These are phyloP conservation scores for Lonicera japonica DNA, from an alignment of 129 eudicot species.

Conservation along the genomic window DNA sequence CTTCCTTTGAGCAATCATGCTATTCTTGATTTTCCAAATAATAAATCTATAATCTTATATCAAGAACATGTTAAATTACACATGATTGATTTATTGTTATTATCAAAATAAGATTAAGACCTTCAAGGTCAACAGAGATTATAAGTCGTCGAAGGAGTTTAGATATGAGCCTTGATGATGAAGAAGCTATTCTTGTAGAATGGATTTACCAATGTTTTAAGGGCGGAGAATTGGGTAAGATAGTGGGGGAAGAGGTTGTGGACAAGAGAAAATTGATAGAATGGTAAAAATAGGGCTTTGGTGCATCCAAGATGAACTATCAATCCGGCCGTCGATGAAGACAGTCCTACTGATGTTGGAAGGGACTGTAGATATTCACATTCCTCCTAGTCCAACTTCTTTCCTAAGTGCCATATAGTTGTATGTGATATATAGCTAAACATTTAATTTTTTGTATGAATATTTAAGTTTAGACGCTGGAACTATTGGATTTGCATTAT, in stretches of 20 bases:
- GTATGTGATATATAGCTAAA: too few relatives aligned
- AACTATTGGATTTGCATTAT: too few relatives aligned
- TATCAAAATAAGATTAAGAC: too few relatives aligned
- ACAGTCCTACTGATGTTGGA: conserved; percentile 28
- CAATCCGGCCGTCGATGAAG: conserved; percentile 26
- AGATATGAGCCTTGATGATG: not conserved
- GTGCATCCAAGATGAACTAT: conserved; percentile 30
- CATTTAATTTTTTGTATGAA: too few relatives aligned
- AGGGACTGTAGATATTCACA: conserved; percentile 22
- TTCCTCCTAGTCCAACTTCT: conserved; percentile 2
- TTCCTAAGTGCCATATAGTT: conserved; percentile 6
- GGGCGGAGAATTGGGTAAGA: not conserved
- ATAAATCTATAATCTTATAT: too few relatives aligned
- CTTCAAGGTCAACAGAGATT: too few relatives aligned
- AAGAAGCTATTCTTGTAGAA: not conserved
- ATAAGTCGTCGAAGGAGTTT: not conserved
- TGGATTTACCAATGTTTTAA: conserved; percentile 23
- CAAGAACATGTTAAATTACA: too few relatives aligned
- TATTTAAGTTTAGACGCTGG: too few relatives aligned
- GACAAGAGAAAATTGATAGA: conserved; percentile 16
- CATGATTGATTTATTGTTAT: too few relatives aligned
- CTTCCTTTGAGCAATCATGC: too few relatives aligned
- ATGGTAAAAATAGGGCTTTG: conserved; percentile 21
- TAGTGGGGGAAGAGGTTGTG: conserved; percentile 14
- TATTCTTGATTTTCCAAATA: too few relatives aligned